These are phyloP conservation scores for Boletus vermiculosoides DNA, from an alignment of 768 basidiomycete genomes.

Conservation along the genomic window DNA sequence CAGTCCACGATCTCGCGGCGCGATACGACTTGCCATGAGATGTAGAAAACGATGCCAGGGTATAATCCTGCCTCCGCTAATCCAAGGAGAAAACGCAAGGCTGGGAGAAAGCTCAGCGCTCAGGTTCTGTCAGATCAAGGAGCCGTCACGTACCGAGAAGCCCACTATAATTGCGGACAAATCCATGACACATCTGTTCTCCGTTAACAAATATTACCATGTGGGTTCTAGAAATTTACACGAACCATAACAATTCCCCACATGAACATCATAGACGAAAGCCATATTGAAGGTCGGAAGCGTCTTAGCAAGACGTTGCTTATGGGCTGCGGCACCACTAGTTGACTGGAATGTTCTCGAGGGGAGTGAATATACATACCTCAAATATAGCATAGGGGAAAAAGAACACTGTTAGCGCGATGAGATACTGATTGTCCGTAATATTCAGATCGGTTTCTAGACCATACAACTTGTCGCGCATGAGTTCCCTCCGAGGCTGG, in stretches of 20 bases:
- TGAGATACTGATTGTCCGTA: conserved; percentile 61
- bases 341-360: not conserved
- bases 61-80: conserved; percentile 53
- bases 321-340: conserved; percentile 42
- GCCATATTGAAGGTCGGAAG: conserved; percentile 66
- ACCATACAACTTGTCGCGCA: conserved; percentile 50
- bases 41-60: conserved; percentile 57
- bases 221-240: not conserved
- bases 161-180: conserved; percentile 58
- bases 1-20: not conserved
- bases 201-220: not conserved
- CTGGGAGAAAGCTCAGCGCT: conserved; percentile 30
- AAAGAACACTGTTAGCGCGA: conserved; percentile 74
- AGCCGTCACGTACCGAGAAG: conserved; percentile 48
- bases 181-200: conserved; percentile 58
- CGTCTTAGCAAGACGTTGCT: conserved; percentile 61
- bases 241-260: conserved; percentile 45
- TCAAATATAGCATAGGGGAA: conserved; percentile 71
- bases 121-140: not conserved
- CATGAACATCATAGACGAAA: conserved; percentile 41
- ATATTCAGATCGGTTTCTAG: conserved; percentile 57
- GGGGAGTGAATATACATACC: conserved; percentile 35
- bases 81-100: conserved; percentile 59
- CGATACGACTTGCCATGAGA: conserved; percentile 46
- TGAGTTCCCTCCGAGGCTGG: not conserved